Evolutionary conservation across 2,329 filamentous ascomycete genomes (phyloP).

Genomic region (Cercospora sp.): DNA sequence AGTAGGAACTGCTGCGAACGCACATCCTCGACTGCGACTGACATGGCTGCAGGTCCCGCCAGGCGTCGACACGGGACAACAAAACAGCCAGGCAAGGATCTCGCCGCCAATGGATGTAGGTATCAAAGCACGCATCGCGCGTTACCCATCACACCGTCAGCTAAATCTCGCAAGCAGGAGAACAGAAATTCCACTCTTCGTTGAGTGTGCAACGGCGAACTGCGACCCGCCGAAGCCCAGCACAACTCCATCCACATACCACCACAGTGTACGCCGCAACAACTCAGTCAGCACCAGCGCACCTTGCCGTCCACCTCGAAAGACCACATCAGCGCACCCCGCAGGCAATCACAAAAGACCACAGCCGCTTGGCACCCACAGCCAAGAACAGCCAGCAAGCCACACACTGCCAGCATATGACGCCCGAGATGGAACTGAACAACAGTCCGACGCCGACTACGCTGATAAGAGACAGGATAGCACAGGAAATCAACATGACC

Average conservation of each 20-base stretch:
- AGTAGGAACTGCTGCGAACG: too few relatives aligned
- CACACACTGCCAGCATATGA: constrained; percentile 91
- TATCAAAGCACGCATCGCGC: too few relatives aligned
- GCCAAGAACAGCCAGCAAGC: constrained; percentile 90
- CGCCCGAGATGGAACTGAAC: constrained; percentile 94
- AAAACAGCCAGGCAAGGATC: too few relatives aligned
- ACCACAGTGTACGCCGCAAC: not conserved
- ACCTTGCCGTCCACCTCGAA: not conserved
- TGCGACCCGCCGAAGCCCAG: not conserved
- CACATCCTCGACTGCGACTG: too few relatives aligned
- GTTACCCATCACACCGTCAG: too few relatives aligned
- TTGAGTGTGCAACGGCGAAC: not conserved
- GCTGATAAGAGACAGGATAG: constrained; percentile 85
- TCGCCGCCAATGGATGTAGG: too few relatives aligned
- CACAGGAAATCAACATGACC: constrained; percentile 98
- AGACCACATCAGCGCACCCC: not conserved
- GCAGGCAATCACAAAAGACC: not conserved
- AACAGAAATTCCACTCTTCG: not conserved
- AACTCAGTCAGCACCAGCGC: not conserved
- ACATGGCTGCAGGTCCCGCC: too few relatives aligned
- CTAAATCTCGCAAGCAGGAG: not conserved
- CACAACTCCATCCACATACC: not conserved
- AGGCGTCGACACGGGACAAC: too few relatives aligned
- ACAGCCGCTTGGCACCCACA: constrained; percentile 94
- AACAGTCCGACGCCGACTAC: constrained; percentile 98